Base-by-base conservation (phyloP, 1,139 yeast species). In the Hanseniaspora gamundiae region DNA sequence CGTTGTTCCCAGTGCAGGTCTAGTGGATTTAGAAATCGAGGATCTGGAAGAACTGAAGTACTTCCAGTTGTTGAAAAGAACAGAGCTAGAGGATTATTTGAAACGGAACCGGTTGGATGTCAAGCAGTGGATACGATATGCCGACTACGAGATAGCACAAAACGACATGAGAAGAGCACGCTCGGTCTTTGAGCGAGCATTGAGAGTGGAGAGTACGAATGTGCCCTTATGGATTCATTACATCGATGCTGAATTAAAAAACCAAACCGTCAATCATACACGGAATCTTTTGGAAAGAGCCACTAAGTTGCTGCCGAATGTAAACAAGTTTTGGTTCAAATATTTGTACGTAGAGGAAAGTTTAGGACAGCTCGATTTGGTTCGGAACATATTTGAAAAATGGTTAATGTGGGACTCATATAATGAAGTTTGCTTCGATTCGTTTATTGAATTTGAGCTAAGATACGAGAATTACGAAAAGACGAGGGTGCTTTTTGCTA, bases 91-190 rank as follows among this genome's bases (percentile, higher is more conserved):
- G 61, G 82, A 80, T 54, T 94, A 88, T 20, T 63, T 91, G 43
- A 77, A 93, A 52, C 72, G 91, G 53, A 88, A 91, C 57, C 67
- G 94, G 48, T 71, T 81, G 35, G 87, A 87, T 55, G 71, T 74
- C 54, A 82, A 87, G 2, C 95, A 88, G 58, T 91, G 97, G 97
- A 70, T 86, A 59, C 69, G 96, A 44, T 91, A 91, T 60, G 97
- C 96, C 1, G 76, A 73, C 48, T 86, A 91, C 77, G 98, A 91
- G 59, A 61, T 78, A 13, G 83, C 81, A 5, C 88, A 85, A 54
- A 80, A 77, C 47, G 95, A 91, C 56, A 70, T 74, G 53, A 62
- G 83, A 28, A 60, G 80, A n/a, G 95, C 94, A 0, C 66, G 97
- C 46, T 85, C 95, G 0, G 70, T 91, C 11, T 84, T 81, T 62